Evolutionary conservation across 345 rosid species (phyloP), one percentile per base, ranked within the genome.

Genomic region (Murraya koenigii): DNA sequence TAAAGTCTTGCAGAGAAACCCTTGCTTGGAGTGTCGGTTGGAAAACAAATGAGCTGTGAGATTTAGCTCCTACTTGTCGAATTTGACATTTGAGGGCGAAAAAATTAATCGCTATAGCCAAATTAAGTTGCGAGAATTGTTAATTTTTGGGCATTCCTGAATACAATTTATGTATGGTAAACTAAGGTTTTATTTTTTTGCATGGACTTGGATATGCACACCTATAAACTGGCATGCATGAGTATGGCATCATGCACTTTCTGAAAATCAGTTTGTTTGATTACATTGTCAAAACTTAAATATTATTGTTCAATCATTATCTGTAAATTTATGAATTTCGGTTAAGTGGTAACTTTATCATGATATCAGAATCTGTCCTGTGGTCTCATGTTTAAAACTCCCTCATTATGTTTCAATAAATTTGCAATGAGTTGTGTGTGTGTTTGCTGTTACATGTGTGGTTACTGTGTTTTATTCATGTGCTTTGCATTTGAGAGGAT

Each of bases 11-110:
- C 32, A 5, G 39, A 32, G 32, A 26, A 55, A 36, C 60, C 75
- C 19, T 33, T 54, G n/a, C 44, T 9, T 54, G 1, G 28, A 23
- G 52, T 39, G 56, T 72, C 32, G 5, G 22, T n/a, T 56, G 65
- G 26, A 33, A 56, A n/a, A n/a, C 20, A 52, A 71, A 56, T 35
- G 64, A 71, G 30, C 33, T 39, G 19, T 13, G 52, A n/a, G 64
- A 56, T 72, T 59, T 72, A 72, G 32, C 17, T 72, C 75, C 33
- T 6, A 7, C 65, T 33, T 72, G 64, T 72, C 32, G 36, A 13
- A 33, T 72, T 23, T 55, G 65, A 32, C 28, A 56, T 56, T n/a
- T 52, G 23, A 52, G 65, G 44, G 39, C n/a, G 13, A 23, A 6
- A 19, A 55, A 38, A 71, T 32, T 41, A 25, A 60, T 63, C 14